These are phyloP conservation scores for Aspergillus cavernicola DNA, from an alignment of 495 filamentous ascomycete genomes.

Conservation along the genomic window DNA sequence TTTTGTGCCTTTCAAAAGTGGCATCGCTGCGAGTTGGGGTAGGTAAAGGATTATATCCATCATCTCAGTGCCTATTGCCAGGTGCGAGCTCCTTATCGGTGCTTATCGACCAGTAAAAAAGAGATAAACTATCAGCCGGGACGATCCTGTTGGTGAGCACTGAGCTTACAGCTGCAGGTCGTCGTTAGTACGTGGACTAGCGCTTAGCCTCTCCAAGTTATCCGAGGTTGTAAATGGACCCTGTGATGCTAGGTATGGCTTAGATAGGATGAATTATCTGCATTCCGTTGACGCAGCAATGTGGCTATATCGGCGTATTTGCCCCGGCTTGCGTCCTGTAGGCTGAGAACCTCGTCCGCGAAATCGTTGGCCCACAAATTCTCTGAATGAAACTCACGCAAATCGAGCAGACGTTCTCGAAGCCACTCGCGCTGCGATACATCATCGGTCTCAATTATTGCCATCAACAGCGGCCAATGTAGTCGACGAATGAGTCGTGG, in stretches of 20 bases:
- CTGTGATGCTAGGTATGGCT: background rate
- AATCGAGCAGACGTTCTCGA: slow-evolving; percentile 32
- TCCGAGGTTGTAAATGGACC: background rate
- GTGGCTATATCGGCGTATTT: slow-evolving; percentile 32
- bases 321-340: slow-evolving; percentile 27
- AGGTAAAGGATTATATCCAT: background rate
- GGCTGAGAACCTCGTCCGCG: slow-evolving; percentile 31
- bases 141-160: no score
- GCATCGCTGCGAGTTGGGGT: background rate
- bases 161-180: slow-evolving; percentile 6
- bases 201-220: background rate
- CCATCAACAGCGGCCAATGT: slow-evolving; percentile 47
- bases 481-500: slow-evolving; percentile 36
- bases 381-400: slow-evolving; percentile 31
- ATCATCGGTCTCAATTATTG: slow-evolving; percentile 40
- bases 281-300: slow-evolving; percentile 23
- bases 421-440: slow-evolving; percentile 37
- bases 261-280: background rate
- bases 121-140: slow-evolving; percentile 5
- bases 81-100: slow-evolving; percentile 3
- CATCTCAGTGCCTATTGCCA: background rate
- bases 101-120: slow-evolving; percentile 8
- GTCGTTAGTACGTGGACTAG: background rate
- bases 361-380: slow-evolving; percentile 33
- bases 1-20: background rate